Conservation (phyloP, 2,329 filamentous ascomycete species). For the Trichoderma arundinaceum region DNA sequence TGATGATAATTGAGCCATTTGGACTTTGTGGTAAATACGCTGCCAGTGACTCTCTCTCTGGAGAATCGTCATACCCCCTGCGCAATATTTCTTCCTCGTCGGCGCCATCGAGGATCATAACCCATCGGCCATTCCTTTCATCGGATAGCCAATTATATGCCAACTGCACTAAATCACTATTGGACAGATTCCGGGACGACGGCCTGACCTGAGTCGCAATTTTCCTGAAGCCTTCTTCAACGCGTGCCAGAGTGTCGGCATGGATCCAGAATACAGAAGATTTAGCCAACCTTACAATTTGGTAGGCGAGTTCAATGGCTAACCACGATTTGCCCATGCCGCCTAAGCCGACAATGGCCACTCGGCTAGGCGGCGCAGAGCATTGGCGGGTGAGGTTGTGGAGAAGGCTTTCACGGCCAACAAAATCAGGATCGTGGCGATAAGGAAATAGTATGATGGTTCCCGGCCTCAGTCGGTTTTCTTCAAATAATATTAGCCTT, state of each 20-base stretch:
- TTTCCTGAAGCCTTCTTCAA: background rate
- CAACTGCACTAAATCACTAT: slow-evolving; percentile 38
- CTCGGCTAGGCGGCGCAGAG: slow-evolving; percentile 32
- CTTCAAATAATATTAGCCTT: background rate
- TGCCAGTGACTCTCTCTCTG: too few species aligned
- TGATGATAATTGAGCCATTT: slow-evolving; percentile 12
- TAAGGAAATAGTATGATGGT: slow-evolving; percentile 38
- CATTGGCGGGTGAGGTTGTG: slow-evolving; percentile 36
- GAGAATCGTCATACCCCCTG: background rate
- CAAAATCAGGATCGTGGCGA: slow-evolving; percentile 42
- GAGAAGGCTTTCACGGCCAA: slow-evolving; percentile 40
- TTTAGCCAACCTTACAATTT: background rate
- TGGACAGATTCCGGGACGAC: background rate
- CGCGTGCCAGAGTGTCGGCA: background rate
- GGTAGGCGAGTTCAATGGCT: slow-evolving; percentile 14
- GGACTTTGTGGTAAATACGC: background rate
- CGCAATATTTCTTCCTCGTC: slow-evolving; percentile 40
- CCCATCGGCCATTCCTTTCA: slow-evolving; percentile 41
- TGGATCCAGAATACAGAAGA: slow-evolving; percentile 12
- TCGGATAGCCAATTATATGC: slow-evolving; percentile 41
- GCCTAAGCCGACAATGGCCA: slow-evolving; percentile 45
- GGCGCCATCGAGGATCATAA: slow-evolving; percentile 47
- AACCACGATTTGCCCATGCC: slow-evolving; percentile 39
- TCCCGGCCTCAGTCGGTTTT: background rate
- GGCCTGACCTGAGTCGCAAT: background rate